Evolutionary conservation across 176 grass and related monocot genomes (phyloP).

Genomic region (Eragrostis nindensis): DNA sequence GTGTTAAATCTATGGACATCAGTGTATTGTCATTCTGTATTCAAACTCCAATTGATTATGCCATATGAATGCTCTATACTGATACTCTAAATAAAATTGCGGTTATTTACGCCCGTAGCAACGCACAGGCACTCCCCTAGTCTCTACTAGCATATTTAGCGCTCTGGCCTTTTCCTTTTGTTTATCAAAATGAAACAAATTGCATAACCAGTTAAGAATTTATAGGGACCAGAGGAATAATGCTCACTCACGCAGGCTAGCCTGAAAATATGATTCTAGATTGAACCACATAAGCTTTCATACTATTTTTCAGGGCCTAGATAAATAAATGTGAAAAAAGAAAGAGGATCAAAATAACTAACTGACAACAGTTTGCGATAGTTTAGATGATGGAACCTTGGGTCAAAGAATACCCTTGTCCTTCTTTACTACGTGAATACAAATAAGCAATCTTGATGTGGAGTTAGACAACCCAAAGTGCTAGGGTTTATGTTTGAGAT

Average conservation of each 20-base stretch:
- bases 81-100: too few species aligned
- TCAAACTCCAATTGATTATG: too few species aligned
- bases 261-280: neutral
- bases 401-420: neutral
- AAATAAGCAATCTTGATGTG: conserved; percentile 1
- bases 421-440: neutral
- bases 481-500: neutral
- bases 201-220: neutral
- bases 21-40: too few species aligned
- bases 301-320: neutral
- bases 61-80: too few species aligned
- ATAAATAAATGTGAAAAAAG: neutral
- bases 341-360: neutral
- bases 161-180: neutral
- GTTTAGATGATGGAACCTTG: neutral
- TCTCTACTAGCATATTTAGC: too few species aligned
- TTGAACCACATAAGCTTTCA: neutral
- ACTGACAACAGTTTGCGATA: neutral
- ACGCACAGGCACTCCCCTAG: too few species aligned
- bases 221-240: neutral
- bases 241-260: neutral
- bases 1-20: too few species aligned
- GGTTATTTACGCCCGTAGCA: too few species aligned
- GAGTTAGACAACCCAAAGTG: neutral
- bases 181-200: neutral